Evolutionary conservation across 23 red algal genomes (phyloP).

Genomic region (Gracilariopsis chorda): DNA sequence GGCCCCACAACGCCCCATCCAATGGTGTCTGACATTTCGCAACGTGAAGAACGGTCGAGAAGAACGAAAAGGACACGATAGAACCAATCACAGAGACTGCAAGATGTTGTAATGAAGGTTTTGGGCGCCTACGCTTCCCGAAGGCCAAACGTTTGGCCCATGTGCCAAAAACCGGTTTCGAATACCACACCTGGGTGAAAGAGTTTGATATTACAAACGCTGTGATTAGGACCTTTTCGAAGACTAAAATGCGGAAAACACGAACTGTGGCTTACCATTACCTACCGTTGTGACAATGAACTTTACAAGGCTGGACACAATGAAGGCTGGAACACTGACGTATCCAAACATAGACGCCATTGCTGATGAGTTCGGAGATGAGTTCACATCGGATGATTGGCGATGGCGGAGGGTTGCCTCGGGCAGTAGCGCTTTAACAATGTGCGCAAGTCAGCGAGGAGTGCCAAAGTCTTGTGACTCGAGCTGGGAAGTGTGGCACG

Average conservation of each 20-base stretch:
- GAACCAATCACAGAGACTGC: not conserved
- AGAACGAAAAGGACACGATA: constrained; percentile 7
- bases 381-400: not conserved
- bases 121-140: not conserved
- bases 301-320: constrained; percentile 22
- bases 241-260: not conserved
- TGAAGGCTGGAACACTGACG: constrained; percentile 28
- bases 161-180: constrained; percentile 12
- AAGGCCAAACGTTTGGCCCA: not conserved
- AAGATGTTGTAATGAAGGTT: not conserved
- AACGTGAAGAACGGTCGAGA: constrained; percentile 13
- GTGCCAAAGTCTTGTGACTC: too few species aligned
- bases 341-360: constrained; percentile 37
- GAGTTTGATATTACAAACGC: too few species aligned
- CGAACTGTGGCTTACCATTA: not conserved
- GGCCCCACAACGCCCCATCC: constrained; percentile 50
- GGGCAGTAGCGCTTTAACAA: not conserved
- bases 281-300: constrained; percentile 23
- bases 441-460: too few species aligned
- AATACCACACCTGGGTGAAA: constrained; percentile 35
- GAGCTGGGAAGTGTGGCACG: too few species aligned
- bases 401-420: not conserved
- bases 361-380: not conserved
- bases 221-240: not conserved
- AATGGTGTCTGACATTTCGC: not conserved